Percentiles rank a stretch among this genome's conserved stretches.
phyloP scores from a whole-genome alignment of 345 rosid genomes.

The Combretum micranthum region DNA sequence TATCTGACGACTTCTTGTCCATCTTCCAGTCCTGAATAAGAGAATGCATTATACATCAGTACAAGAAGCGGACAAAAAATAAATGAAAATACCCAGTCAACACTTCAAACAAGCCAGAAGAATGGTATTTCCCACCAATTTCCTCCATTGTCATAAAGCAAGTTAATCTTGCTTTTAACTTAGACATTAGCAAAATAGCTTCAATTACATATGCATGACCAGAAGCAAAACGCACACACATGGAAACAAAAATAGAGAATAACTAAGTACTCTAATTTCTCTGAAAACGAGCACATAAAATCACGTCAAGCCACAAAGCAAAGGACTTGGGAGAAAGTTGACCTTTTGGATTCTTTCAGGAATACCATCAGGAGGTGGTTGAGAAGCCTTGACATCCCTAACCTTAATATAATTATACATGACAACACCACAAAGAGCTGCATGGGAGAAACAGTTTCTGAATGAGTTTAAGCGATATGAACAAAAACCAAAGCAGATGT shows the following conservation, averaged over 20 bases:
- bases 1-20: conserved; percentile 87
- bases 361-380: conserved; percentile 41
- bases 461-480: neutral
- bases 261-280: too few relatives aligned
- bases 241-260: too few relatives aligned
- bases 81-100: too few relatives aligned
- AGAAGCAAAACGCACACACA: too few relatives aligned
- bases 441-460: conserved; percentile 4
- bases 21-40: conserved; percentile 68
- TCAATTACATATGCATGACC: too few relatives aligned
- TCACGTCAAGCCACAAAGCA: neutral
- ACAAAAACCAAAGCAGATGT: neutral
- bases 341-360: conserved; percentile 82
- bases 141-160: too few relatives aligned
- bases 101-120: too few relatives aligned
- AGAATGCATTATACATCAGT: neutral
- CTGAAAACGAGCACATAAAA: neutral
- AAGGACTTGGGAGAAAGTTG: conserved; percentile 11
- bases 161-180: too few relatives aligned
- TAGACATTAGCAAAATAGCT: too few relatives aligned
- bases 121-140: too few relatives aligned
- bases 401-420: conserved; percentile 90
- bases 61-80: too few relatives aligned
- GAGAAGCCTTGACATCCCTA: conserved; percentile 68
- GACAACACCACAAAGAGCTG: conserved; percentile 93